Conservation (phyloP, 495 filamentous ascomycete genomes). For the Bacidia rubella region DNA sequence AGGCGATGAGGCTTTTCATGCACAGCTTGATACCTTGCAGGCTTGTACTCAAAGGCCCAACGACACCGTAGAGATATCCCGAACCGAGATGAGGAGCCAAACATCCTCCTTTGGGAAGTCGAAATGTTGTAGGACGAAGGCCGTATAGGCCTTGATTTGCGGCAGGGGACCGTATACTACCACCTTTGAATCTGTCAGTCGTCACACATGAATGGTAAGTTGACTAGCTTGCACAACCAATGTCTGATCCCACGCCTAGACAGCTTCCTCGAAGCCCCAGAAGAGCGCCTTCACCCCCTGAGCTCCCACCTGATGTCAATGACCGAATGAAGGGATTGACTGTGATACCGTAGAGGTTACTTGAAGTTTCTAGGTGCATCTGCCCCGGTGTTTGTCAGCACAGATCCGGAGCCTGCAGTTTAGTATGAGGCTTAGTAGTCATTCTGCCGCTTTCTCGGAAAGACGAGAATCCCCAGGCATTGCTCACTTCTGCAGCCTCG, state of each 20-base stretch:
- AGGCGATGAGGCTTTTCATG: constrained; percentile 26
- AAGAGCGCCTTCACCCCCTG: constrained; percentile 52
- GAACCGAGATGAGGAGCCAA: background rate
- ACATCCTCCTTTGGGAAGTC: constrained; percentile 41
- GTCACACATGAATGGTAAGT: background rate
- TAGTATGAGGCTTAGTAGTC: no score
- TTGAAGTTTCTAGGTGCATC: constrained; percentile 48
- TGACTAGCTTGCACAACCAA: constrained; percentile 25
- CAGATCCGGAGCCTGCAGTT: no score
- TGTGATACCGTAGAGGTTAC: constrained; percentile 42
- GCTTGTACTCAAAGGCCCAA: constrained; percentile 32
- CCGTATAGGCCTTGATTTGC: constrained; percentile 52
- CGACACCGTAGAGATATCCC: constrained; percentile 21
- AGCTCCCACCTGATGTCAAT: constrained; percentile 48
- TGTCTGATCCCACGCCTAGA: constrained; percentile 56
- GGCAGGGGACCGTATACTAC: constrained; percentile 53
- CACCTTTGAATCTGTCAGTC: constrained; percentile 18
- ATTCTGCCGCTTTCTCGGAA: no score
- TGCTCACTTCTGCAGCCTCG: no score
- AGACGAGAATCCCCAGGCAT: no score
- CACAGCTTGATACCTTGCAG: constrained; percentile 30
- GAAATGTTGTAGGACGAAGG: constrained; percentile 44
- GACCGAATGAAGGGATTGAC: constrained; percentile 43
- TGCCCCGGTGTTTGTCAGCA: constrained; percentile 1
- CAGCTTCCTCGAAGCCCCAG: constrained; percentile 42